Conservation (phyloP, 2,329 filamentous ascomycete genomes). For the Fusarium pseudoanthophilum region DNA sequence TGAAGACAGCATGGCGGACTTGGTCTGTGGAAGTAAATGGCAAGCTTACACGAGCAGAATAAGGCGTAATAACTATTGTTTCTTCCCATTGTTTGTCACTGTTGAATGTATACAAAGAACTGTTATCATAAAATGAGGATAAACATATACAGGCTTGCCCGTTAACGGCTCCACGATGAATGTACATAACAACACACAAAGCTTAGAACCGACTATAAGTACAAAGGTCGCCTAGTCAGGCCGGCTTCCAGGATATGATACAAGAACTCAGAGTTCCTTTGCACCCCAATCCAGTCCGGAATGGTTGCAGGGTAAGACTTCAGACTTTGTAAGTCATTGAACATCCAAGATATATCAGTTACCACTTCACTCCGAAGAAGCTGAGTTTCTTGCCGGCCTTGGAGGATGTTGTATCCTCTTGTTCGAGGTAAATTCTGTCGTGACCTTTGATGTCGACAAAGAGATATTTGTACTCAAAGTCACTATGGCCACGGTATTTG, state of each 20-base stretch:
- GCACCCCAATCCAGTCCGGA: background rate
- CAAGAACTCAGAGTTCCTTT: conserved; percentile 1
- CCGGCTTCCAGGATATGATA: conserved; percentile 22
- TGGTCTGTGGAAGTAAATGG: no score
- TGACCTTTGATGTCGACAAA: conserved; percentile 82
- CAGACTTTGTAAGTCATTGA: background rate
- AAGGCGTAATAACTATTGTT: background rate
- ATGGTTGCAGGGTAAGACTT: no score
- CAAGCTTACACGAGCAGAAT: background rate
- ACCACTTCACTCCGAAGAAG: conserved; percentile 72
- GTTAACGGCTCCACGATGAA: background rate
- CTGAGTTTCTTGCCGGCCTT: conserved; percentile 58
- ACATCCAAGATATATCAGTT: background rate
- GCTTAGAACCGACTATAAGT: conserved; percentile 1
- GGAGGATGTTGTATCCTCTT: conserved; percentile 59
- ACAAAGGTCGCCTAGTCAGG: conserved; percentile 2
- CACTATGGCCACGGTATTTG: conserved; percentile 69
- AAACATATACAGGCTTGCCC: background rate
- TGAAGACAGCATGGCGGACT: no score
- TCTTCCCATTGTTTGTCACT: background rate
- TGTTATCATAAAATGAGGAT: background rate
- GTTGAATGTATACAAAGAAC: background rate
- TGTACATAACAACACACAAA: background rate
- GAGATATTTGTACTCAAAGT: conserved; percentile 83
- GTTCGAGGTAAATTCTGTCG: conserved; percentile 72